Conservation (phyloP, 176 grass and related monocot species). For the Hyparrhenia diplandra region DNA sequence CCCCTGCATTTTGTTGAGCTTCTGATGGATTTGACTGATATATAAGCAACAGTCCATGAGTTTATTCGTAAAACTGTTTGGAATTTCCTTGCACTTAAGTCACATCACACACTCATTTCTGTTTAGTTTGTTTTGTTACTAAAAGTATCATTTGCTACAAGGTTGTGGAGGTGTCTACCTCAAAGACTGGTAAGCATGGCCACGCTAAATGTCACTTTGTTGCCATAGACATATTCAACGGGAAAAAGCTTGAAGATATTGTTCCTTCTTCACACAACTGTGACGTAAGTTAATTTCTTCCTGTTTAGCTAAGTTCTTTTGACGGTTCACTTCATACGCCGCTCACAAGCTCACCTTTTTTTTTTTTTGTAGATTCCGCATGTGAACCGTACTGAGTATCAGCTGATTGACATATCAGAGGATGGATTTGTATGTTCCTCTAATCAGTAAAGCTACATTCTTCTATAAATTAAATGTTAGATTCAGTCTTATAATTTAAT, state of each 20-base stretch:
- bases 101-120: background rate
- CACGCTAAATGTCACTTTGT: constrained; percentile 97
- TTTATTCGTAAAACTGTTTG: background rate
- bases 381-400: constrained; percentile 87
- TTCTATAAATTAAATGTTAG: background rate
- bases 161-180: constrained; percentile 98
- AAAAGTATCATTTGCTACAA: no score
- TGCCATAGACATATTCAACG: constrained; percentile 91
- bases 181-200: constrained; percentile 96
- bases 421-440: constrained; percentile 83
- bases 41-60: background rate
- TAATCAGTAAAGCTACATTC: background rate
- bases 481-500: background rate
- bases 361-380: constrained; percentile 76
- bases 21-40: background rate
- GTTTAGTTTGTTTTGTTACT: background rate
- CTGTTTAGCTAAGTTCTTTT: constrained; percentile 20
- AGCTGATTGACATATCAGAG: constrained; percentile 98
- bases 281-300: constrained; percentile 55
- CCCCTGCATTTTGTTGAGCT: background rate
- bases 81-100: background rate
- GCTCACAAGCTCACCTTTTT: background rate
- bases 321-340: background rate
- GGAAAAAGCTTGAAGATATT: constrained; percentile 95
- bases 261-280: constrained; percentile 96